phyloP scores from a whole-genome alignment of 257 asterid genomes.

The Solanum raphanifolium region DNA sequence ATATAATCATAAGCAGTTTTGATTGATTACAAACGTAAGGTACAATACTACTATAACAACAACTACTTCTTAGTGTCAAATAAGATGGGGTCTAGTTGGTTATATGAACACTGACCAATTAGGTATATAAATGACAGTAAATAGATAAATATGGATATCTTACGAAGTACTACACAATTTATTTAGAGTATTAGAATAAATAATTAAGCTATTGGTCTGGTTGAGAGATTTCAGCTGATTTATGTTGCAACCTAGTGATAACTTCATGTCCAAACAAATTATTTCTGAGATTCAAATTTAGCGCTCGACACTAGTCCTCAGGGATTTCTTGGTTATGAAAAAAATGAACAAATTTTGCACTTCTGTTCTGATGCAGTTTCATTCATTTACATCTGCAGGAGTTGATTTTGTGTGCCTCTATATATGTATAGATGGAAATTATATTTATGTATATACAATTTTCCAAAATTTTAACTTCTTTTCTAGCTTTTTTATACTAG shows the following conservation, averaged over 20 bases:
- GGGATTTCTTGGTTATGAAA: not conserved
- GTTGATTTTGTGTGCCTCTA: not conserved
- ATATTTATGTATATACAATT: not conserved
- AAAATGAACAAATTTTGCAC: not conserved
- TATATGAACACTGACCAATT: not conserved
- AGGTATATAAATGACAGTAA: not conserved
- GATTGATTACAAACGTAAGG: not conserved
- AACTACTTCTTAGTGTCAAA: not conserved
- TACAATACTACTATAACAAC: not conserved
- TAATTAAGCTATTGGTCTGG: not conserved
- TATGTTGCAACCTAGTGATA: not conserved
- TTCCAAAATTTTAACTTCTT: not conserved
- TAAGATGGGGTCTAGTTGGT: not conserved
- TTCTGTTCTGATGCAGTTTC: not conserved
- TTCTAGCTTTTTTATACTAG: not conserved
- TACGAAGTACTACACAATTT: not conserved
- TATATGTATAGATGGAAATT: not conserved
- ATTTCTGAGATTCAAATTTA: not conserved
- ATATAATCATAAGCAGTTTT: not conserved
- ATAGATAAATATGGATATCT: not conserved
- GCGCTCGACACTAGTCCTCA: not conserved
- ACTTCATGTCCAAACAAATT: not conserved
- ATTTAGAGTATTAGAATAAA: not conserved
- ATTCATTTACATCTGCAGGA: not conserved
- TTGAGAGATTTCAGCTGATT: not conserved